phyloP scores from a whole-genome alignment of 2,329 filamentous ascomycete genomes.

The Aspergillus ochraceus region DNA sequence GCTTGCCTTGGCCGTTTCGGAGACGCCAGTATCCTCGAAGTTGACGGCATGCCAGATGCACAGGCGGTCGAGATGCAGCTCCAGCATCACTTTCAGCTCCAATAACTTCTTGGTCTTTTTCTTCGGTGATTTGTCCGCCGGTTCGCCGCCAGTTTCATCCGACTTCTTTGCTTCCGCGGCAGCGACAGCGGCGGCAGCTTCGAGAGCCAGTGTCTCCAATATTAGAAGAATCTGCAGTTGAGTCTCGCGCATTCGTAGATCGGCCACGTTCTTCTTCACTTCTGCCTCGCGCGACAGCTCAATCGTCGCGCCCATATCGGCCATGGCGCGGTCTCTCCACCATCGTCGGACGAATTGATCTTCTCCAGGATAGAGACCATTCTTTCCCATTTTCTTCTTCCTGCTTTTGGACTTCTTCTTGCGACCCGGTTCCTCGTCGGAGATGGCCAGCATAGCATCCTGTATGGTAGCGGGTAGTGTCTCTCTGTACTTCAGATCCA shows the following conservation, averaged over 20 bases:
- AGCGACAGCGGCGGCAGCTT: conserved; percentile 24
- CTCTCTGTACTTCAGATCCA: conserved; percentile 50
- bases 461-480: conserved; percentile 42
- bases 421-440: conserved; percentile 33
- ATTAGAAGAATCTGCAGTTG: conserved; percentile 52
- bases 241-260: conserved; percentile 49
- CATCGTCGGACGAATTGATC: conserved; percentile 44
- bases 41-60: conserved; percentile 54
- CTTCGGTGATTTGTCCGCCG: conserved; percentile 15
- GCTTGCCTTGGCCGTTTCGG: conserved; percentile 29
- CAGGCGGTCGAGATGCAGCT: conserved; percentile 49
- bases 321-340: conserved; percentile 44
- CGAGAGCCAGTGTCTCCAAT: conserved; percentile 48
- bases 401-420: conserved; percentile 35
- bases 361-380: conserved; percentile 49
- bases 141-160: conserved; percentile 18
- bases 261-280: conserved; percentile 42
- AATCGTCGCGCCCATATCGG: conserved; percentile 23
- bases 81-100: conserved; percentile 45
- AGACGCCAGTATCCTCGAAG: conserved; percentile 35
- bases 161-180: conserved; percentile 20
- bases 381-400: conserved; percentile 47
- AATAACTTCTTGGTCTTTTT: conserved; percentile 40
- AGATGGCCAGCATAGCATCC: conserved; percentile 36
- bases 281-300: conserved; percentile 37